These are phyloP conservation scores for Pterocarpus santalinus DNA, from an alignment of 306 rosid species.

Conservation along the genomic window DNA sequence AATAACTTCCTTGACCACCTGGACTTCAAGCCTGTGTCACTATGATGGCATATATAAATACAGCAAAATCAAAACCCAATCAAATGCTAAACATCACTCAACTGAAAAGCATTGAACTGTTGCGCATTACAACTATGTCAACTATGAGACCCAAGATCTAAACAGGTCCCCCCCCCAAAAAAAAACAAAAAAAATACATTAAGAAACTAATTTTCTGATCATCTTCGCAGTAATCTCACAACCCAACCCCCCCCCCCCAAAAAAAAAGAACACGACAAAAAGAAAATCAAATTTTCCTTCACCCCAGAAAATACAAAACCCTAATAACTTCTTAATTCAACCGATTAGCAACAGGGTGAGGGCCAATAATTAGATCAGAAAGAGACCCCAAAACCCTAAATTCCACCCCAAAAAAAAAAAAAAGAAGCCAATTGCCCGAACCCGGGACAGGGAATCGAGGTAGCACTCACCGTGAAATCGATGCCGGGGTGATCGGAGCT, in stretches of 20 bases:
- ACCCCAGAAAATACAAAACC: neutral
- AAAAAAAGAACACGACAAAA: neutral
- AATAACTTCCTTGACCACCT: neutral
- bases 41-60: neutral
- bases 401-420: neutral
- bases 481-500: conserved; percentile 93
- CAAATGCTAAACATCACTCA: conserved; percentile 8
- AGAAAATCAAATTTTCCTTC: neutral
- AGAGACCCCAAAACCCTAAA: neutral
- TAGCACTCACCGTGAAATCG: conserved; percentile 70
- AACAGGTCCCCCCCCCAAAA: neutral
- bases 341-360: conserved; percentile 1
- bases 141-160: neutral
- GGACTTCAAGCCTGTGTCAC: neutral
- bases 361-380: conserved; percentile 13
- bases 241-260: neutral
- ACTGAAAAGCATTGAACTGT: neutral
- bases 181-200: too few species aligned
- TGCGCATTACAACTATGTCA: neutral
- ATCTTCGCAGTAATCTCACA: neutral
- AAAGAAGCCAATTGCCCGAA: neutral
- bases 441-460: neutral
- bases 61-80: conserved; percentile 29
- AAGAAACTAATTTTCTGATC: neutral
- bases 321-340: conserved; percentile 28